phyloP scores from a whole-genome alignment of 1,284 basidiomycete genomes.

The Ganoderma boninense region DNA sequence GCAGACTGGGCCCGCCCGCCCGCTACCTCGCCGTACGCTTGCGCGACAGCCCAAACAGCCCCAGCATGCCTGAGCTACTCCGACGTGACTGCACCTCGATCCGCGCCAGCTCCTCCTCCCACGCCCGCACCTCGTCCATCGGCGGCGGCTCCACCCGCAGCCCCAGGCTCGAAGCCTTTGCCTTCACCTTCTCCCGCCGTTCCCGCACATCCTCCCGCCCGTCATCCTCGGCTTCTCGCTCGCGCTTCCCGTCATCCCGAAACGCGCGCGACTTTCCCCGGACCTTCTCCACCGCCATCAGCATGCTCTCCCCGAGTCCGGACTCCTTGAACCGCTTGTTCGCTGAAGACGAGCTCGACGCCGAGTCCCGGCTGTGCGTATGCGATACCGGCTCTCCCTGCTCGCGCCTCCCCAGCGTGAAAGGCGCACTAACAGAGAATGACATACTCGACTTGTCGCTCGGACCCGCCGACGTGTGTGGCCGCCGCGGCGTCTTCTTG shows the following conservation, averaged over 20 bases:
- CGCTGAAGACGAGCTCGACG: conserved; percentile 19
- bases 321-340: conserved; percentile 25
- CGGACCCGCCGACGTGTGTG: conserved; percentile 75
- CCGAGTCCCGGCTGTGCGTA: conserved; percentile 39
- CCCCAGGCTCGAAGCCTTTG: conserved; percentile 26
- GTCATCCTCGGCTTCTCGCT: conserved; percentile 24
- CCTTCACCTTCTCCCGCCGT: conserved; percentile 27
- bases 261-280: conserved; percentile 26
- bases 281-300: conserved; percentile 30
- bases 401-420: conserved; percentile 7
- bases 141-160: conserved; percentile 29
- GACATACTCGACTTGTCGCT: conserved; percentile 57
- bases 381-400: conserved; percentile 17
- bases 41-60: conserved; percentile 50
- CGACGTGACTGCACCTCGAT: conserved; percentile 72
- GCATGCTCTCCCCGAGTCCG: conserved; percentile 32
- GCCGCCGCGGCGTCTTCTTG: conserved; percentile 52
- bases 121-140: conserved; percentile 60
- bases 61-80: conserved; percentile 65
- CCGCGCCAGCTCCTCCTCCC: conserved; percentile 79
- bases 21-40: conserved; percentile 45
- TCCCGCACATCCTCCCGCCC: conserved; percentile 27
- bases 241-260: conserved; percentile 31
- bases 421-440: conserved; percentile 32
- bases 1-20: background rate